A percentile compares a stretch with the other conserved stretches of the same genome.
Evolutionary conservation across 2,329 filamentous ascomycete genomes (phyloP).

Genomic region (Neonectria coccinea): DNA sequence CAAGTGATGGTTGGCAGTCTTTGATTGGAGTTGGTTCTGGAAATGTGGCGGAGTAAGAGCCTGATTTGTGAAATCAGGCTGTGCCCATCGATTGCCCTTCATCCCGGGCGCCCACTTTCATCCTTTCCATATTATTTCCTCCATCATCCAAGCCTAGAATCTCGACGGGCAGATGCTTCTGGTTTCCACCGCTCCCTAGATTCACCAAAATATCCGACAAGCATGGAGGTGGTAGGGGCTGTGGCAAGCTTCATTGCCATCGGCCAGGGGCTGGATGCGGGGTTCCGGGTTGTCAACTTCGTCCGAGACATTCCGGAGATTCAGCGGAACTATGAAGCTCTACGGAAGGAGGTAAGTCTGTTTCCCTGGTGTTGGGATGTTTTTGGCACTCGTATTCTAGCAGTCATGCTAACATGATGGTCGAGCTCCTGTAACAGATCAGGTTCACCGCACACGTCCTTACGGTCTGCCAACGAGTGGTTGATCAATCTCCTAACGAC

Average conservation of each 20-base stretch:
- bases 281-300: neutral
- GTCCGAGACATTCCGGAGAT: slow-evolving; percentile 3
- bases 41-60: neutral
- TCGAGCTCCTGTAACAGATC: neutral
- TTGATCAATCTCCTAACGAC: neutral
- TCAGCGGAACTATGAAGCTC: slow-evolving; percentile 3
- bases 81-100: neutral
- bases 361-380: neutral
- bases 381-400: neutral
- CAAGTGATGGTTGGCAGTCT: no score
- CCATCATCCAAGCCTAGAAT: neutral
- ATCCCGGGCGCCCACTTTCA: neutral
- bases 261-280: neutral
- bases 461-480: neutral
- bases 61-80: neutral
- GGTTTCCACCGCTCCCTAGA: neutral
- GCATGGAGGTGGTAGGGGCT: slow-evolving; percentile 8
- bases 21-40: neutral
- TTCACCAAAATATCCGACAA: neutral
- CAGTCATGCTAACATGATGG: neutral
- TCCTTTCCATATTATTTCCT: neutral
- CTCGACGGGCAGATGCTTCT: neutral
- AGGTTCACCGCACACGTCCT: neutral
- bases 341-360: neutral
- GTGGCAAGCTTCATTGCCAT: slow-evolving; percentile 4